A percentile compares a stretch with the other conserved stretches of the same genome.
phyloP scores from a whole-genome alignment of 2,329 filamentous ascomycete genomes.

The Rhynchosporium graminicola region DNA sequence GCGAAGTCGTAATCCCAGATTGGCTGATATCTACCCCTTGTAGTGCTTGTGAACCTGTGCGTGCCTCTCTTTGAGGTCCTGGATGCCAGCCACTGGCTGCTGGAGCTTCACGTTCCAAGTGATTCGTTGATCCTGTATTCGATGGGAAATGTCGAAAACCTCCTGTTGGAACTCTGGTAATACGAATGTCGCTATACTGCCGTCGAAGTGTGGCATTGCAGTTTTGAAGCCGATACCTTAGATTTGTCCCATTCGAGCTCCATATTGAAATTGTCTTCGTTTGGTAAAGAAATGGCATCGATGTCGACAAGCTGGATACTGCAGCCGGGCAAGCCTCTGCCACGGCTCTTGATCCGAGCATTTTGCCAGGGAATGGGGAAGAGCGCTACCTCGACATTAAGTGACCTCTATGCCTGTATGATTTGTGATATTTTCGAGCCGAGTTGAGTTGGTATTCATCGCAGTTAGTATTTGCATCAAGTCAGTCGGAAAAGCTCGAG shows the following conservation, averaged over 20 bases:
- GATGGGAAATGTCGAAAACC: background rate
- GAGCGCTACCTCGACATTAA: background rate
- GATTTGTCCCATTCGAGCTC: conserved; percentile 29
- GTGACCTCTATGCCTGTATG: background rate
- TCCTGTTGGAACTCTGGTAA: background rate
- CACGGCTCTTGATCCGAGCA: conserved; percentile 12
- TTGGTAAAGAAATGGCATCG: conserved; percentile 63
- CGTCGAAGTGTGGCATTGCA: conserved; percentile 4
- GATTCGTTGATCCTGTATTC: conserved; percentile 13
- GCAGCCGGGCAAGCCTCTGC: conserved; percentile 9
- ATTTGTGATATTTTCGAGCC: too few relatives aligned
- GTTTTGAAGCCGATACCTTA: background rate
- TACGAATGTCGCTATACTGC: background rate
- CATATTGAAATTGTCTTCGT: conserved; percentile 58
- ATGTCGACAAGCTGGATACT: conserved; percentile 14
- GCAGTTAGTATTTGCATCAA: too few relatives aligned
- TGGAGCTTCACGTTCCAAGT: conserved; percentile 13
- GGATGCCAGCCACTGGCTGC: background rate
- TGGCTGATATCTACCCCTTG: background rate
- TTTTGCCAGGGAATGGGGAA: background rate
- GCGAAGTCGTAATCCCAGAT: background rate
- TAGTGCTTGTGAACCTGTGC: background rate
- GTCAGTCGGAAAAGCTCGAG: too few relatives aligned
- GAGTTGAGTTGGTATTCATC: too few relatives aligned
- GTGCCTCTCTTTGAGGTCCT: background rate